These are phyloP conservation scores for Backusella luteola DNA, from an alignment of 192 early-diverging fungal species.

Conservation along the genomic window DNA sequence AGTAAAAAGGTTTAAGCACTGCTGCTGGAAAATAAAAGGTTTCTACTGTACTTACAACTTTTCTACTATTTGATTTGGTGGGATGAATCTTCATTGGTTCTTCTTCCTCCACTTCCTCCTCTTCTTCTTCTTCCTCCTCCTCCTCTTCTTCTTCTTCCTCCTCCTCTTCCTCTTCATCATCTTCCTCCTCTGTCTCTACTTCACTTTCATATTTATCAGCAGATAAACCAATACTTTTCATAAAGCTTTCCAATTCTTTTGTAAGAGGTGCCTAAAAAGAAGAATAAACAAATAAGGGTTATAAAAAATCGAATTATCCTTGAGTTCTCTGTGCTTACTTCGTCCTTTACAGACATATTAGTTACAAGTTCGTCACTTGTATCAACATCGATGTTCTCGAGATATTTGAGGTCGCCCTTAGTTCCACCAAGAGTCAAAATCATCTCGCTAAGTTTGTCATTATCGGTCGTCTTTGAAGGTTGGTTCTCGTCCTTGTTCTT, in stretches of 20 bases:
- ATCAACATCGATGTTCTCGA: slow-evolving; percentile 31
- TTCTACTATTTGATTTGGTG: not conserved
- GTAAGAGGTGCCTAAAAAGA: slow-evolving; percentile 18
- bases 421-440: slow-evolving; percentile 38
- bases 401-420: slow-evolving; percentile 33
- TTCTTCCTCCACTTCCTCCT: slow-evolving; percentile 9
- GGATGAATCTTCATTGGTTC: slow-evolving; percentile 7
- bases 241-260: slow-evolving; percentile 34
- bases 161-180: slow-evolving; percentile 14
- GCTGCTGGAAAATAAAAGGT: not conserved
- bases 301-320: not conserved
- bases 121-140: slow-evolving; percentile 13
- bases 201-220: slow-evolving; percentile 9
- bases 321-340: slow-evolving; percentile 3
- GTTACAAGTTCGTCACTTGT: slow-evolving; percentile 25
- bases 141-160: slow-evolving; percentile 24
- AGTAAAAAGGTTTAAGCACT: not conserved
- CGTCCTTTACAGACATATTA: not conserved
- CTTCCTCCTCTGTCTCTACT: slow-evolving; percentile 27
- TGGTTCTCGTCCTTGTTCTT: not conserved
- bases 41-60: not conserved
- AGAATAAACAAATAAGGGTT: not conserved
- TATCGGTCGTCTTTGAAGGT: not conserved
- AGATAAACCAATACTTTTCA: slow-evolving; percentile 31
- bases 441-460: slow-evolving; percentile 20